phyloP scores from a whole-genome alignment of 2,329 filamentous ascomycete species.

The Talaromyces sp. region DNA sequence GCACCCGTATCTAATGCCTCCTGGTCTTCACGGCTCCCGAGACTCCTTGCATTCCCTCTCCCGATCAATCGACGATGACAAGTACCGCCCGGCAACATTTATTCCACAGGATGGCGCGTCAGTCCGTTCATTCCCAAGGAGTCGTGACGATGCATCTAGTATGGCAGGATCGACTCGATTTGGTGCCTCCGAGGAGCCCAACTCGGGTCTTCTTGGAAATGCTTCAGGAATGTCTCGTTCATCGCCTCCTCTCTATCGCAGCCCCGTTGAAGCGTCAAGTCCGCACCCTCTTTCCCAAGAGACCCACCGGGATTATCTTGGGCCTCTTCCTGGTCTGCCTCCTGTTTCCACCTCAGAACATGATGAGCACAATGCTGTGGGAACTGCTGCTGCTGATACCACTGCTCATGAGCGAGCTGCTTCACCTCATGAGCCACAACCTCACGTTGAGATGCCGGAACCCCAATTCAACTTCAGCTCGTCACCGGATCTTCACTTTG shows the following conservation, averaged over 20 bases:
- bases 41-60: constrained; percentile 88
- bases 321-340: constrained; percentile 11
- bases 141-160: constrained; percentile 55
- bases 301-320: constrained; percentile 18
- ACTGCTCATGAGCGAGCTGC: background rate
- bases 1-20: constrained; percentile 92
- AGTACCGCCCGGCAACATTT: constrained; percentile 68
- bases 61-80: constrained; percentile 78
- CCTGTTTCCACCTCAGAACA: constrained; percentile 12
- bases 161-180: constrained; percentile 53
- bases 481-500: constrained; percentile 24
- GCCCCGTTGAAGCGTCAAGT: constrained; percentile 18
- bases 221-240: constrained; percentile 62
- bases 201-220: constrained; percentile 58
- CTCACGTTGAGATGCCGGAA: constrained; percentile 3
- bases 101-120: constrained; percentile 56
- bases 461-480: constrained; percentile 15
- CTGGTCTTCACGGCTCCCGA: constrained; percentile 73
- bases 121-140: constrained; percentile 38
- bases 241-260: constrained; percentile 42
- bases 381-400: constrained; percentile 7
- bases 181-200: constrained; percentile 50
- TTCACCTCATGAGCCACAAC: background rate
- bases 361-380: constrained; percentile 14
- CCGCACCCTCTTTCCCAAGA: constrained; percentile 5